Evolutionary conservation across 345 rosid species (phyloP).

Genomic region (Aurinia saxatilis): DNA sequence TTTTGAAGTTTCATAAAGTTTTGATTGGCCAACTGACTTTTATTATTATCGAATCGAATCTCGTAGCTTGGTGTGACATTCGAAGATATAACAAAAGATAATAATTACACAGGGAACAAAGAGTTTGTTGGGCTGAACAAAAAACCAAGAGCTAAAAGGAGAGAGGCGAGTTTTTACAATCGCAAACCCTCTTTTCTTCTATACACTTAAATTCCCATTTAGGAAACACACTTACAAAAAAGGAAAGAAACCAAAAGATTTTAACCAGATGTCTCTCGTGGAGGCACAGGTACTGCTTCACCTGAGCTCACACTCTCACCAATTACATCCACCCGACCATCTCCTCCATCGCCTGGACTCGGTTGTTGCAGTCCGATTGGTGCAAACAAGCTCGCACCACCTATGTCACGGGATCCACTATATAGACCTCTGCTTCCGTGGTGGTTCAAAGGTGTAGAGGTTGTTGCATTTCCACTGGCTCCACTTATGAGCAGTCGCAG

Average conservation of each 20-base stretch:
- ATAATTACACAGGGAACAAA: slow-evolving; percentile 21
- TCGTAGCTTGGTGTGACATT: background rate
- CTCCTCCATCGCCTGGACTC: slow-evolving; percentile 7
- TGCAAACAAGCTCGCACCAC: slow-evolving; percentile 41
- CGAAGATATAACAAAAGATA: background rate
- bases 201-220: slow-evolving; percentile 14
- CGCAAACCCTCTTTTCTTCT: background rate
- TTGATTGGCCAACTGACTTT: background rate
- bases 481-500: slow-evolving; percentile 69
- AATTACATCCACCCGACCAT: slow-evolving; percentile 7
- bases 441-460: slow-evolving; percentile 36
- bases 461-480: slow-evolving; percentile 32
- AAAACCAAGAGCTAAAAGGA: slow-evolving; percentile 3
- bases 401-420: slow-evolving; percentile 41
- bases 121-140: slow-evolving; percentile 2
- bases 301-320: slow-evolving; percentile 24
- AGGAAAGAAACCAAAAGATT: background rate
- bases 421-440: slow-evolving; percentile 68
- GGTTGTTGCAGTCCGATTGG: slow-evolving; percentile 31
- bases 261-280: slow-evolving; percentile 26
- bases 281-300: slow-evolving; percentile 18
- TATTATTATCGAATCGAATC: background rate
- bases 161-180: slow-evolving; percentile 3
- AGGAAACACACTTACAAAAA: background rate
- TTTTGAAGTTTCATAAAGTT: background rate